Evolutionary conservation across 2,329 filamentous ascomycete species (phyloP).

Genomic region (Venturia oleaginea): DNA sequence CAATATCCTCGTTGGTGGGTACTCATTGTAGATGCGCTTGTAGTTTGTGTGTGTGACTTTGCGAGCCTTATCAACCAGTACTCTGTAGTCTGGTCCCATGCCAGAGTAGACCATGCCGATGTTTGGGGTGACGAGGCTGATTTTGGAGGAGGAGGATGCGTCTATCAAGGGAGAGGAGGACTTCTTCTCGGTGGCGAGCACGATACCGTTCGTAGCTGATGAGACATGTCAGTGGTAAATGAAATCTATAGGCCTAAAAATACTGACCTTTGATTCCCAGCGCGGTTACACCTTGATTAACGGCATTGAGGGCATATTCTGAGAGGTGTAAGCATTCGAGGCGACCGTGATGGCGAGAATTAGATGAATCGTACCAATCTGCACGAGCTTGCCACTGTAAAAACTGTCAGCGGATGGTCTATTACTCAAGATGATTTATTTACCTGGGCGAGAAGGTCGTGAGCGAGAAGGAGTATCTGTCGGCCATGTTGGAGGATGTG

Average conservation of each 20-base stretch:
- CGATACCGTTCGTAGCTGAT: constrained; percentile 92
- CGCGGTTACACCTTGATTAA: constrained; percentile 98
- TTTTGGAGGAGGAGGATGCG: constrained; percentile 87
- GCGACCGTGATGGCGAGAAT: not conserved
- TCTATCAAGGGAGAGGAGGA: constrained; percentile 96
- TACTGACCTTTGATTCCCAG: constrained; percentile 87
- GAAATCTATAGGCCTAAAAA: constrained; percentile 1
- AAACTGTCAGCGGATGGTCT: constrained; percentile 35
- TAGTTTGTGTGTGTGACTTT: constrained; percentile 98
- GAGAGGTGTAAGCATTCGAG: constrained; percentile 17
- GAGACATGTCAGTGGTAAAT: constrained; percentile 3
- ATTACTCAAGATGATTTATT: constrained; percentile 27
- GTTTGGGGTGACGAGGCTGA: constrained; percentile 96
- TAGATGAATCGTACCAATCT: constrained; percentile 63
- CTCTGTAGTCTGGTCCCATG: constrained; percentile 97
- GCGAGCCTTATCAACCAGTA: constrained; percentile 93
- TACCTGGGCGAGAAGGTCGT: constrained; percentile 99
- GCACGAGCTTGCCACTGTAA: constrained; percentile 89
- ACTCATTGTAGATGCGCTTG: constrained; percentile 99
- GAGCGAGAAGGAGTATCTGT: constrained; percentile 98
- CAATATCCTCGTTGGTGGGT: constrained; percentile 97
- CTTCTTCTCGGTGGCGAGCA: constrained; percentile 98
- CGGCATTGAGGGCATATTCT: constrained; percentile 99
- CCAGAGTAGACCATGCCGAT: constrained; percentile 99
- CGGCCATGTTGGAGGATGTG: constrained; percentile 60